phyloP scores from a whole-genome alignment of 2,329 filamentous ascomycete species.

The Ophiostoma pallidulum region DNA sequence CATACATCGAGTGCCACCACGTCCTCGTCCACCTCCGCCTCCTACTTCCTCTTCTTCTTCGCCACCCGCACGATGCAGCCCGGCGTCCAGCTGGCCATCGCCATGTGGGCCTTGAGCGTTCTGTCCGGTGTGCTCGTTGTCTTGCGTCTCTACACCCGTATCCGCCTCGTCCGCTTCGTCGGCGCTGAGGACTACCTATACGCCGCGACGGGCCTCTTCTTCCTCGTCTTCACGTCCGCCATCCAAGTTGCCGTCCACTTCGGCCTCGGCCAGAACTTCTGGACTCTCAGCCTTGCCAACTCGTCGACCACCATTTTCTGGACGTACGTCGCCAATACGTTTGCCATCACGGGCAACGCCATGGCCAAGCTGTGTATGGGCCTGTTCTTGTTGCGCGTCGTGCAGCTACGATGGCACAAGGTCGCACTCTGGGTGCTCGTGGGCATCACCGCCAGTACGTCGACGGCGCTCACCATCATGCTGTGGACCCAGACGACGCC shows the following conservation, averaged over 20 bases:
- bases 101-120: conserved; percentile 28
- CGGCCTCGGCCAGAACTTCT: conserved; percentile 27
- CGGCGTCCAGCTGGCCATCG: conserved; percentile 24
- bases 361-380: conserved; percentile 32
- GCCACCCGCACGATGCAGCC: conserved; percentile 12
- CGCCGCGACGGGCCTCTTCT: conserved; percentile 26
- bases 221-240: conserved; percentile 26
- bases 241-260: conserved; percentile 28
- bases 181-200: conserved; percentile 30
- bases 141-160: conserved; percentile 29
- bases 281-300: conserved; percentile 22
- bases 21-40: neutral
- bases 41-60: neutral
- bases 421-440: conserved; percentile 26
- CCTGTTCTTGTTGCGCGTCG: conserved; percentile 29
- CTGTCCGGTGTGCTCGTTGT: conserved; percentile 26
- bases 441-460: conserved; percentile 24
- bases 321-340: conserved; percentile 30
- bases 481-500: conserved; percentile 31
- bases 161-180: conserved; percentile 27
- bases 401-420: conserved; percentile 27
- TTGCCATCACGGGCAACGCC: conserved; percentile 27
- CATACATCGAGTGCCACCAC: no score
- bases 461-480: conserved; percentile 25
- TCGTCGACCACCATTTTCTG: conserved; percentile 30